Evolutionary conservation across 148 eudicot species (phyloP), one percentile per base, ranked within the genome.

Genomic region (Silene conica): DNA sequence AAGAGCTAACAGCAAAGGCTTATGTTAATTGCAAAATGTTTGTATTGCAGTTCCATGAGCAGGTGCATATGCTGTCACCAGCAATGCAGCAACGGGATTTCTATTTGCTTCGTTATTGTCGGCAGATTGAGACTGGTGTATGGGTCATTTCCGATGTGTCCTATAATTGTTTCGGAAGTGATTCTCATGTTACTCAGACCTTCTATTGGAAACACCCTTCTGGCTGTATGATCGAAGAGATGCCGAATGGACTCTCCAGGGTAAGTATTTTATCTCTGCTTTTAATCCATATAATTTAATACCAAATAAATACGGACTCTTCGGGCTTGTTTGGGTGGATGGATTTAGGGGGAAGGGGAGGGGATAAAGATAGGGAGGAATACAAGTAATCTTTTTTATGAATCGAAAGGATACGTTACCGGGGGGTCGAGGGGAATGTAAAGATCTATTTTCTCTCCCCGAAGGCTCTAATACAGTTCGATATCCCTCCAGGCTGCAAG

Each of bases 91-190:
- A 84, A 59, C 72, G 90, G 20, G 84, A 85, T 65, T 79, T 85
- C 74, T 81, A 61, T 72, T 63, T 88, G 73, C 86, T 90, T 22
- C 89, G 88, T 0, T 83, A 83, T 22, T 85, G 89, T 73, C 83
- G 80, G 79, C 89, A 88, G 59, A 83, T 90, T 22, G 85, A 87
- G 74, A 81, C 78, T 63, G 96, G 87, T 23, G 77, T 74, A 3
- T 90, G 96, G 96, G 89, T 82, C 0, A 79, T 90, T 56, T 86
- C 82, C 20, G 87, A 84, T 19, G 87, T 88, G 71, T 90, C 96
- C 3, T 90, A 78, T 79, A 87, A 90, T 71, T 18, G 73, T 59
- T 81, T 80, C 43, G 46, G 61, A 46, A 73, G 73, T 16, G 74
- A 25, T 73, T 76, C 63, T 28, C 65, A 59, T 72, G 64, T 58